Percentiles rank a stretch among this genome's conserved stretches.
Conservation (phyloP, 108 stramenopile species). For the Nitzschia sp. region DNA sequence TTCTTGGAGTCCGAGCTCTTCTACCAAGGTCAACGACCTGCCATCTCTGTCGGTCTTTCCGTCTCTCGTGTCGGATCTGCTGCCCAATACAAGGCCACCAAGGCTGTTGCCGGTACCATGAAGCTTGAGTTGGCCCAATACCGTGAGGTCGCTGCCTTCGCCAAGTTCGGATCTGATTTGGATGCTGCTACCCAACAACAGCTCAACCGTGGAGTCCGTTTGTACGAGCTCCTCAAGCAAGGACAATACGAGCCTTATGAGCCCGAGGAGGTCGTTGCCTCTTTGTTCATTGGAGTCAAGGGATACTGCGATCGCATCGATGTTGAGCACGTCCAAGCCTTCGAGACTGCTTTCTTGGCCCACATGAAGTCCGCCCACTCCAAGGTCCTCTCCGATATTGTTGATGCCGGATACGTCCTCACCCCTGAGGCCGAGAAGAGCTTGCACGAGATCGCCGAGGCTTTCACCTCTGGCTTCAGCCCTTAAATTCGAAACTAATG, state of each 20-base stretch:
- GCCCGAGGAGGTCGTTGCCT: constrained; percentile 97
- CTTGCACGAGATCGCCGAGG: constrained; percentile 92
- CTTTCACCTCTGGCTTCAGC: constrained; percentile 90
- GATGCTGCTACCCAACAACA: constrained; percentile 99
- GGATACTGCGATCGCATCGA: constrained; percentile 99
- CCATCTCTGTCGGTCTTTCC: constrained; percentile 98
- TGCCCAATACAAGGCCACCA: constrained; percentile 99
- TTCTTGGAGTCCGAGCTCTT: constrained; percentile 99
- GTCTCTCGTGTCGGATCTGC: constrained; percentile 99
- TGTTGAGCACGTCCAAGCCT: constrained; percentile 94
- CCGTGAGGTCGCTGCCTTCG: constrained; percentile 99
- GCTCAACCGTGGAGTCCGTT: constrained; percentile 99
- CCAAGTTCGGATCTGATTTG: constrained; percentile 99
- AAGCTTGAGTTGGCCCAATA: constrained; percentile 99
- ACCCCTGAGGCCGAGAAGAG: constrained; percentile 74
- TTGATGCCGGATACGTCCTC: constrained; percentile 85
- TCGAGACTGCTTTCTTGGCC: constrained; percentile 91
- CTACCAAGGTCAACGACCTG: constrained; percentile 99
- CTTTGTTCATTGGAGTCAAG: constrained; percentile 97
- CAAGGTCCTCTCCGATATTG: constrained; percentile 84
- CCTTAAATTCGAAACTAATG: constrained; percentile 33
- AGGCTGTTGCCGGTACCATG: constrained; percentile 99
- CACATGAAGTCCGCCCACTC: constrained; percentile 94
- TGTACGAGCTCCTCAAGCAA: constrained; percentile 99
- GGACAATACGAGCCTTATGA: constrained; percentile 98